A percentile compares a stretch with the other conserved stretches of the same genome.
Conservation (phyloP, 163 green algal species). For the Scenedesmus sp. region DNA sequence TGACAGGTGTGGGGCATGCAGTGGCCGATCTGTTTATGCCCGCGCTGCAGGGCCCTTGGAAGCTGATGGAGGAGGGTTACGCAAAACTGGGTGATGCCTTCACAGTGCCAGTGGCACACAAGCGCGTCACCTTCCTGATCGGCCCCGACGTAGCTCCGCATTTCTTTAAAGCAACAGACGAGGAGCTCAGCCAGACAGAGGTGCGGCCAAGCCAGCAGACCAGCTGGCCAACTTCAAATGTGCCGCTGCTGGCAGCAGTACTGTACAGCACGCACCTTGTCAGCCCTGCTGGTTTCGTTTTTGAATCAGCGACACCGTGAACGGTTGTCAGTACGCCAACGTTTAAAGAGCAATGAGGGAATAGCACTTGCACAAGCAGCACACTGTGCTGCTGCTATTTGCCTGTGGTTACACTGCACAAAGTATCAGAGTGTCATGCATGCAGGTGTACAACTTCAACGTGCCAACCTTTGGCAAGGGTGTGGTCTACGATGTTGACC, state of each 20-base stretch:
- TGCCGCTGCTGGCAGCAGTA: neutral
- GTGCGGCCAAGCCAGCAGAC: conserved; percentile 52
- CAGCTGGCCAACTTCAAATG: neutral
- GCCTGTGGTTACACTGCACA: no score
- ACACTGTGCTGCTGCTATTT: no score
- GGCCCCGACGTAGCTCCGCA: conserved; percentile 90
- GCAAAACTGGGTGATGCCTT: conserved; percentile 93
- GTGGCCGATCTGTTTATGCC: neutral
- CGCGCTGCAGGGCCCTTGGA: conserved; percentile 80
- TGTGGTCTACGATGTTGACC: conserved; percentile 98
- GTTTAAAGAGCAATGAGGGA: no score
- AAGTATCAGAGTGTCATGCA: no score
- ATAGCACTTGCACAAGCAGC: no score
- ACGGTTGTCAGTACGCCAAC: no score
- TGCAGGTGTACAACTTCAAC: conserved; percentile 97
- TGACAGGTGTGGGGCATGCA: neutral
- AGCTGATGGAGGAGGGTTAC: conserved; percentile 90
- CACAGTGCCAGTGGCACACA: conserved; percentile 97
- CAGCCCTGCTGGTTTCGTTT: neutral
- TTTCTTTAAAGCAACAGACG: conserved; percentile 98
- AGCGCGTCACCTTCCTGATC: conserved; percentile 98
- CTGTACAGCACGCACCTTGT: neutral
- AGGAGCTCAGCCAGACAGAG: conserved; percentile 94
- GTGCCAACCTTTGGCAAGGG: conserved; percentile 97
- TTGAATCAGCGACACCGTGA: no score